Evolutionary conservation across 176 grass and related monocot species (phyloP).

Genomic region (Avena sativa): DNA sequence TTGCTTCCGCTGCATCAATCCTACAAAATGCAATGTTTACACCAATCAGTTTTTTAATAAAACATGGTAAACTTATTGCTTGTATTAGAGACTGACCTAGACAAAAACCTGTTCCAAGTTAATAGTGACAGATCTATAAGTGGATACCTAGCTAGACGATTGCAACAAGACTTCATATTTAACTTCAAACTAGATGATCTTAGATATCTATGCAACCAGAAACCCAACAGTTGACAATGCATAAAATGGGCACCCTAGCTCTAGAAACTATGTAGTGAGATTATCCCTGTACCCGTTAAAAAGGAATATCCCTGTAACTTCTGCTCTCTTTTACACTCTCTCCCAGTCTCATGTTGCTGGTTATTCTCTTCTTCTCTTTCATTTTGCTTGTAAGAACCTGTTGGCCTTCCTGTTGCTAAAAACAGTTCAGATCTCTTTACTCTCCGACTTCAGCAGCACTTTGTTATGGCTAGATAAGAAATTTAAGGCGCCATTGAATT

Average conservation of each 20-base stretch:
- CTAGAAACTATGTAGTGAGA: slow-evolving; percentile 1
- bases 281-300: not conserved
- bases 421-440: not conserved
- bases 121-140: not conserved
- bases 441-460: not conserved
- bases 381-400: not conserved
- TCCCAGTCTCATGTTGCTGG: not conserved
- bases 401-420: not conserved
- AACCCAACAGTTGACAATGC: not conserved
- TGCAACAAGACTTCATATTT: slow-evolving; percentile 12
- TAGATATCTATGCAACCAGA: not conserved
- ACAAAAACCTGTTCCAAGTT: slow-evolving; percentile 22
- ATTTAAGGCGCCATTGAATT: not conserved
- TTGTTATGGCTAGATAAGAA: not conserved
- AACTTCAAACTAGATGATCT: slow-evolving; percentile 15
- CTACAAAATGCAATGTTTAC: slow-evolving; percentile 43
- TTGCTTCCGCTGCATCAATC: slow-evolving; percentile 65
- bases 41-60: slow-evolving; percentile 29
- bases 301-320: not conserved
- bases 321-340: not conserved
- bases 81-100: not conserved
- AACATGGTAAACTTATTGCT: slow-evolving; percentile 23
- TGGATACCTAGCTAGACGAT: not conserved
- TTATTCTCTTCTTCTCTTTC: not conserved
- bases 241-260: not conserved